These are phyloP conservation scores for Paecilomyces niveus DNA, from an alignment of 2,329 filamentous ascomycete genomes.

Conservation along the genomic window DNA sequence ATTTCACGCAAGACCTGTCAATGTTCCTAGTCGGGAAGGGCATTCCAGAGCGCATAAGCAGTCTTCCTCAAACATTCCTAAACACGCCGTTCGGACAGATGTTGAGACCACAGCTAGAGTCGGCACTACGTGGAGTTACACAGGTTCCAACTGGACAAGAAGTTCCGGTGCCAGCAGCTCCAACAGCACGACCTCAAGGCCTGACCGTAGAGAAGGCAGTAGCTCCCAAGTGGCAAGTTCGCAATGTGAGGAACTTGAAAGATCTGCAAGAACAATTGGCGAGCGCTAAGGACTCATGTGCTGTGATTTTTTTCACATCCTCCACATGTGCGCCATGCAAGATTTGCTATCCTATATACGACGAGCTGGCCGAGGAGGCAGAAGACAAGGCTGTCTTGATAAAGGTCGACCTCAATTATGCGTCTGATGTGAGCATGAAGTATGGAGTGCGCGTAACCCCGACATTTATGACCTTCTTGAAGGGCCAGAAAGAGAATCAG, in stretches of 20 bases:
- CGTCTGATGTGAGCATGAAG: slow-evolving; percentile 55
- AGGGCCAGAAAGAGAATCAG: slow-evolving; percentile 65
- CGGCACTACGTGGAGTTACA: slow-evolving; percentile 55
- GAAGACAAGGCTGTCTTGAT: slow-evolving; percentile 64
- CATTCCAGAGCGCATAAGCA: slow-evolving; percentile 80
- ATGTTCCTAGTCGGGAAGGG: slow-evolving; percentile 84
- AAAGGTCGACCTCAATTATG: slow-evolving; percentile 70
- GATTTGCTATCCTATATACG: slow-evolving; percentile 71
- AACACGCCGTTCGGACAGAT: slow-evolving; percentile 83
- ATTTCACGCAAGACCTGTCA: slow-evolving; percentile 87
- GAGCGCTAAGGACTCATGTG: slow-evolving; percentile 58
- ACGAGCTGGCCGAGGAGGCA: slow-evolving; percentile 68
- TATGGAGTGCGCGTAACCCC: slow-evolving; percentile 72
- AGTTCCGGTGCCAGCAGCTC: slow-evolving; percentile 7
- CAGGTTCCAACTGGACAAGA: slow-evolving; percentile 44
- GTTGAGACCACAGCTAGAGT: slow-evolving; percentile 69
- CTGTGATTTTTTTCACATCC: slow-evolving; percentile 88
- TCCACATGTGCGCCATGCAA: slow-evolving; percentile 81
- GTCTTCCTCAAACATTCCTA: slow-evolving; percentile 76
- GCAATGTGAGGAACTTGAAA: slow-evolving; percentile 51
- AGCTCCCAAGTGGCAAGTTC: slow-evolving; percentile 44
- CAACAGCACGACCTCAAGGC: slow-evolving; percentile 5
- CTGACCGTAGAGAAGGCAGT: slow-evolving; percentile 1
- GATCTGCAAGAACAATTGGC: slow-evolving; percentile 57
- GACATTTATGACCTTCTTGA: slow-evolving; percentile 80